These are phyloP conservation scores for Microdochium trichocladiopsis DNA, from an alignment of 2,329 filamentous ascomycete species.

Conservation along the genomic window DNA sequence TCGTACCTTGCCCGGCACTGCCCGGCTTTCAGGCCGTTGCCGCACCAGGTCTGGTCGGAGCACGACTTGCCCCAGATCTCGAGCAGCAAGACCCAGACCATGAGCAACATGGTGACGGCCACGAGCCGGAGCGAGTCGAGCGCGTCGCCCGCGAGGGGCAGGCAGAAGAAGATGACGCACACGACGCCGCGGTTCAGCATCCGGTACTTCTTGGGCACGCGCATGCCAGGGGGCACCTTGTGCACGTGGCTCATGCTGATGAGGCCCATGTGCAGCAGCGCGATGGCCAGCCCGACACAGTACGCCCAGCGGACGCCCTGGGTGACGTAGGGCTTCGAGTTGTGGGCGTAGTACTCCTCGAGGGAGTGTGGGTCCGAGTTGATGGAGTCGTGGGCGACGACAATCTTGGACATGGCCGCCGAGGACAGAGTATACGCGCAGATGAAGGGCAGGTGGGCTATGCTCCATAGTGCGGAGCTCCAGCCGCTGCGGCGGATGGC, in stretches of 20 bases:
- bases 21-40: slow-evolving; percentile 30
- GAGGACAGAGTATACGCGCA: slow-evolving; percentile 56
- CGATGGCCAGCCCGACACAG: slow-evolving; percentile 51
- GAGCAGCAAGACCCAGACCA: slow-evolving; percentile 36
- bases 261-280: slow-evolving; percentile 44
- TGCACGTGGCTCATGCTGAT: slow-evolving; percentile 51
- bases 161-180: slow-evolving; percentile 43
- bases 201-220: slow-evolving; percentile 42
- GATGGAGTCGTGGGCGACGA: slow-evolving; percentile 47
- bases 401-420: slow-evolving; percentile 49
- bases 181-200: slow-evolving; percentile 41
- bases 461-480: slow-evolving; percentile 46
- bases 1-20: slow-evolving; percentile 29
- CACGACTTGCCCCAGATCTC: slow-evolving; percentile 44
- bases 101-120: slow-evolving; percentile 33
- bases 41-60: slow-evolving; percentile 22
- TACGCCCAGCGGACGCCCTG: slow-evolving; percentile 55
- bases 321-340: slow-evolving; percentile 41
- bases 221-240: slow-evolving; percentile 39
- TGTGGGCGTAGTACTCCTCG: slow-evolving; percentile 39
- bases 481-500: slow-evolving; percentile 48
- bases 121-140: slow-evolving; percentile 40
- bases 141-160: slow-evolving; percentile 38
- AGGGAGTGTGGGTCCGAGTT: slow-evolving; percentile 40
- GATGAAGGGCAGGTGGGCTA: slow-evolving; percentile 54